Conservation (phyloP, 495 filamentous ascomycete genomes). For the Parachaetomium inaequale region DNA sequence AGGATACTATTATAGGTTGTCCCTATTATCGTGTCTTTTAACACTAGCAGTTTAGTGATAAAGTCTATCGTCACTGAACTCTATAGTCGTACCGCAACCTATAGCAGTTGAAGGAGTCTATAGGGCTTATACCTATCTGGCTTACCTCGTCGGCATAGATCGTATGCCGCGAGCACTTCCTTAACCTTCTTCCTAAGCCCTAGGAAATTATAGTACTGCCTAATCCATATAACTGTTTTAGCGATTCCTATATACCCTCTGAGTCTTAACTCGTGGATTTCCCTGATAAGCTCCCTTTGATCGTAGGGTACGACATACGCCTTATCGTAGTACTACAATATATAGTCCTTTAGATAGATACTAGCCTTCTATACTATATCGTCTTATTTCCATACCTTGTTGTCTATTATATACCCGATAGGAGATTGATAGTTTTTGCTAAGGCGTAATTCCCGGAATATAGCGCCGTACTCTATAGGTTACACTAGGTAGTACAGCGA, state of each 20-base stretch:
- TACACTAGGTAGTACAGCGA: too few species aligned
- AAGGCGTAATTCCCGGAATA: too few species aligned
- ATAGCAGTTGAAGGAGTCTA: background rate
- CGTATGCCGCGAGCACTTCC: background rate
- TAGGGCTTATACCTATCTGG: background rate
- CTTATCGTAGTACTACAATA: too few species aligned
- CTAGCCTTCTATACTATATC: too few species aligned
- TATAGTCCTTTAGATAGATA: too few species aligned
- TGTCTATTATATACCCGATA: too few species aligned
- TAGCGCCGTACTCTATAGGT: too few species aligned
- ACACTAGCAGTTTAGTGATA: background rate
- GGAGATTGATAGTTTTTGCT: too few species aligned
- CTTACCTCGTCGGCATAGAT: background rate
- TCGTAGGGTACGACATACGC: too few species aligned
- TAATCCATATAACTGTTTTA: background rate
- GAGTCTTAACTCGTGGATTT: background rate
- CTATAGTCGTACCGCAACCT: background rate
- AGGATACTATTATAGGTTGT: conserved; percentile 15
- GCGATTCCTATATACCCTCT: background rate
- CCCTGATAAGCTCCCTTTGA: background rate
- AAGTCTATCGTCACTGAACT: conserved; percentile 7
- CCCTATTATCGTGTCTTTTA: conserved; percentile 14
- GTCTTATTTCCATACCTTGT: too few species aligned
- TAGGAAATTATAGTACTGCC: background rate
- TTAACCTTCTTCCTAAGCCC: background rate